Evolutionary conservation across 306 rosid genomes (phyloP), one percentile per base, ranked within the genome.

Genomic region (Leucaena leucocephala): DNA sequence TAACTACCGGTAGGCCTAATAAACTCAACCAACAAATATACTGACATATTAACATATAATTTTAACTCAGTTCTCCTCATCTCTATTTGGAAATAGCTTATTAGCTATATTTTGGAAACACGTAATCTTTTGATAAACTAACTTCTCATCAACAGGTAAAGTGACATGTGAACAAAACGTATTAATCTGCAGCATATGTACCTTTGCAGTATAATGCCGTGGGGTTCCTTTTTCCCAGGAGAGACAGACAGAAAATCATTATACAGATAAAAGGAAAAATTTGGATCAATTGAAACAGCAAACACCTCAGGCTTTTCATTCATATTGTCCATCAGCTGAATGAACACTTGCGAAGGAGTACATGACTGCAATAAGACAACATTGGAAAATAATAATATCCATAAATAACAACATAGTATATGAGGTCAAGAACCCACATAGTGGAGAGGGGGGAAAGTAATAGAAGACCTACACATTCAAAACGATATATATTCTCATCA

Each of bases 231-330:
- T 71, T 88, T 90, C 65, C 81, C 86, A 50, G 94, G 91, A 83
- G 79, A 83, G 78, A 76, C 80, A 2, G 97, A 87, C 68, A 96
- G 86, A 80, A 86, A 91, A 68, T 96, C 98, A 63, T 85, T 88
- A 77, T 90, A 87, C 80, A 96, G 90, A 85, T 96, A 96, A 78
- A 86, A 86, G n/a, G 96, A 87, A 88, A 96, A 96, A 76, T 89
- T 85, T 4, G 99, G 99, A 75, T 96, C 99, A 84, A 96, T 76
- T 17, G 99, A 89, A 75, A 96, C 94, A 11, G 99, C 97, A 76
- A 85, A 86, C 64, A 88, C 84, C 85, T 93, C 99, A 4, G 99
- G 97, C 83, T 93, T 96, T 84, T 96, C 98, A 75, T 81, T 87
- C 84, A 87, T 77, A 45, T 78, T 86, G 89, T 93, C 98, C 99